These are phyloP conservation scores for Aspergillus felis DNA, from an alignment of 2,329 filamentous ascomycete genomes.

Conservation along the genomic window DNA sequence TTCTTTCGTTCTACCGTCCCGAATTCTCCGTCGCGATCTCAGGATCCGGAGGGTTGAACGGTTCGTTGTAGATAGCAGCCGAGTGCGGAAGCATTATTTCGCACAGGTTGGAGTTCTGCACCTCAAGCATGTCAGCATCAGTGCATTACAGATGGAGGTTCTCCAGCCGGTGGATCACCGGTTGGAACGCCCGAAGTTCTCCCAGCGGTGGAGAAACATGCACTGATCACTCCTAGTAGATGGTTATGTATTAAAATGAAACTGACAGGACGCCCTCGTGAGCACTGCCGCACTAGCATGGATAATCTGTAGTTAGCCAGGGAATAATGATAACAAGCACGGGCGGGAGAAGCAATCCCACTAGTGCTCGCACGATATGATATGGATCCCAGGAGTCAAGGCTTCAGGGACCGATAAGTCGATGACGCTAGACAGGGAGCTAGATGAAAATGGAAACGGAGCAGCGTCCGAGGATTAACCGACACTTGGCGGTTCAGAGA, in stretches of 20 bases:
- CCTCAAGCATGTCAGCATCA: background rate
- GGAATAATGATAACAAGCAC: no score
- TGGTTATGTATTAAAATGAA: background rate
- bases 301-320: no score
- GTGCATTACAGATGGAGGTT: background rate
- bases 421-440: background rate
- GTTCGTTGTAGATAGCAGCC: background rate
- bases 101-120: background rate
- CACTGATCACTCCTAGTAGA: background rate
- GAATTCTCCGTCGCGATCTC: background rate
- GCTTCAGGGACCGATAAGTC: background rate
- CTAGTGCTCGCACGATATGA: no score
- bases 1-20: background rate
- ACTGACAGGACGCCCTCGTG: background rate
- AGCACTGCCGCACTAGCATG: no score
- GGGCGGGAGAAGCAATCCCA: no score
- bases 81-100: background rate
- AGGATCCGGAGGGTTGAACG: background rate
- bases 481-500: slow-evolving; percentile 5
- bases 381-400: background rate
- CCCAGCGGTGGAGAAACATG: slow-evolving; percentile 3
- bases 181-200: background rate
- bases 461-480: slow-evolving; percentile 27
- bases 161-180: slow-evolving; percentile 1
- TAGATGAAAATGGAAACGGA: slow-evolving; percentile 23